Evolutionary conservation across 129 eudicot genomes (phyloP).

Genomic region (Centrapalus pauciflorus): DNA sequence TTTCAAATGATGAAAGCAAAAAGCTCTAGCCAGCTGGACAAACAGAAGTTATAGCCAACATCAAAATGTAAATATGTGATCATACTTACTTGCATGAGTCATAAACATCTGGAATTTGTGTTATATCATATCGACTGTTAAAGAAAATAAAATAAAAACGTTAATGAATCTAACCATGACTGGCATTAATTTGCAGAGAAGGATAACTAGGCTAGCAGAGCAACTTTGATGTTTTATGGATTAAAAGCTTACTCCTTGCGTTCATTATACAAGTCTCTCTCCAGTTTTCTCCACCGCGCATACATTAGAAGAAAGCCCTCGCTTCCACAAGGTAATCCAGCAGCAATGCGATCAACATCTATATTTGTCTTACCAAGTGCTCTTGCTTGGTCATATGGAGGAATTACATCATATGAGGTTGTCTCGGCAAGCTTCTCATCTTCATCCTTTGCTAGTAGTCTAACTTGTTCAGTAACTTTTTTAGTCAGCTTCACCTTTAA

Average conservation of each 20-base stretch:
- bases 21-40: not conserved
- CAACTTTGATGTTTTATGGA: constrained; percentile 3
- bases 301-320: constrained; percentile 97
- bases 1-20: not conserved
- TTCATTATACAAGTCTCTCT: constrained; percentile 89
- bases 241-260: constrained; percentile 73
- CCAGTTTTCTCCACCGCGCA: constrained; percentile 98
- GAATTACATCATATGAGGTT: constrained; percentile 69
- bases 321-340: constrained; percentile 97
- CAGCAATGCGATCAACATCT: constrained; percentile 94
- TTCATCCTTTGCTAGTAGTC: constrained; percentile 78
- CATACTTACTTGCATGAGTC: constrained; percentile 96
- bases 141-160: constrained; percentile 19
- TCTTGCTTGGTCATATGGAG: constrained; percentile 97
- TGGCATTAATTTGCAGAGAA: not conserved
- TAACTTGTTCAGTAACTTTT: constrained; percentile 95
- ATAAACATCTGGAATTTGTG: constrained; percentile 94
- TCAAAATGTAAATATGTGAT: not conserved
- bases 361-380: constrained; percentile 98
- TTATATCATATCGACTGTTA: constrained; percentile 83
- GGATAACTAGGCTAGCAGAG: not conserved
- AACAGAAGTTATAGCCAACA: constrained; percentile 10
- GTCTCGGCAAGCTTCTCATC: constrained; percentile 75
- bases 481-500: constrained; percentile 78
- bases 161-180: constrained; percentile 11